Evolutionary conservation across 2,329 filamentous ascomycete species (phyloP).

Genomic region (Lojkania enalia): DNA sequence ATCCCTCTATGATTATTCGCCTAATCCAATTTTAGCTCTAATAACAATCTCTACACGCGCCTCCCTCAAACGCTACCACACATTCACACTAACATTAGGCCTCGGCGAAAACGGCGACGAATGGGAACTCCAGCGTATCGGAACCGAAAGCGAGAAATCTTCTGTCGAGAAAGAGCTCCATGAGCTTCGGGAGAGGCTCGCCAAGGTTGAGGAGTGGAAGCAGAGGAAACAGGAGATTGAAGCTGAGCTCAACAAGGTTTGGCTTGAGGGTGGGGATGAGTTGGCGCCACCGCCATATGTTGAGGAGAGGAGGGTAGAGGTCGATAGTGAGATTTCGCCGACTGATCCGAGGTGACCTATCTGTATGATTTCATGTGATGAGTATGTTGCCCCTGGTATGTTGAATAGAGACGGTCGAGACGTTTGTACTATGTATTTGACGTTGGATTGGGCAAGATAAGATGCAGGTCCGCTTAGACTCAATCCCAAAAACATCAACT

Average conservation of each 20-base stretch:
- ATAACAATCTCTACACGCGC: conserved; percentile 96
- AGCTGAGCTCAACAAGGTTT: conserved; percentile 70
- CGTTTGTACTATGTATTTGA: too few relatives aligned
- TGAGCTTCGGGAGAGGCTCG: conserved; percentile 77
- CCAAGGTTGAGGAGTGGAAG: conserved; percentile 85
- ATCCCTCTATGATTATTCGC: not conserved
- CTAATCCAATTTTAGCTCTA: conserved; percentile 59
- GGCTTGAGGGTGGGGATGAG: conserved; percentile 54
- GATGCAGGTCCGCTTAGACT: too few relatives aligned
- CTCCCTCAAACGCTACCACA: conserved; percentile 94
- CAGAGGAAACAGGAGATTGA: conserved; percentile 78
- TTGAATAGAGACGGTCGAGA: too few relatives aligned
- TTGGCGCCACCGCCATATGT: conserved; percentile 44
- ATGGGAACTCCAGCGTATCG: conserved; percentile 93
- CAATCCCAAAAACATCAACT: too few relatives aligned
- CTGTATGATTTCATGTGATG: too few relatives aligned
- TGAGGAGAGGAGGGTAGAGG: conserved; percentile 20
- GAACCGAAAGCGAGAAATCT: conserved; percentile 89
- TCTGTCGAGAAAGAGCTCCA: conserved; percentile 88
- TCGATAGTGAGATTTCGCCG: not conserved
- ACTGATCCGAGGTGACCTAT: too few relatives aligned
- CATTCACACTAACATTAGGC: conserved; percentile 83
- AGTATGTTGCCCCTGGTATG: too few relatives aligned
- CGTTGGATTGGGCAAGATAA: too few relatives aligned
- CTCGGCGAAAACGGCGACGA: conserved; percentile 78